Evolutionary conservation across 768 basidiomycete species (phyloP).

Genomic region (Suillus discolor): DNA sequence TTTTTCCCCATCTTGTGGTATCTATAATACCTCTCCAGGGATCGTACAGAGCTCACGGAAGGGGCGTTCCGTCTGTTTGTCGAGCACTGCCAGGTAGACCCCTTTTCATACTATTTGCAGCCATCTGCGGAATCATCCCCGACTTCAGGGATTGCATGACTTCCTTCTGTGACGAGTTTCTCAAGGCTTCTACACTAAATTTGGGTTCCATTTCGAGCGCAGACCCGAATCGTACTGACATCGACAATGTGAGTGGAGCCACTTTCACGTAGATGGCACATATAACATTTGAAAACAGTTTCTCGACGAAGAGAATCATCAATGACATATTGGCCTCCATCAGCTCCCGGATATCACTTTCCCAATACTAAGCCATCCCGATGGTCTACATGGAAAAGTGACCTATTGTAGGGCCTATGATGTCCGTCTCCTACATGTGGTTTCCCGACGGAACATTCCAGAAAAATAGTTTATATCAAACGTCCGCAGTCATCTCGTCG

Average conservation of each 20-base stretch:
- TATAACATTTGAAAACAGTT: conserved; percentile 32
- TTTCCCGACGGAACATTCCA: conserved; percentile 21
- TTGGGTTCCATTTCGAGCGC: conserved; percentile 59
- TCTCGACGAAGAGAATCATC: conserved; percentile 44
- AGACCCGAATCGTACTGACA: conserved; percentile 33
- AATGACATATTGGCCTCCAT: conserved; percentile 60
- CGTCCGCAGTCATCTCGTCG: conserved; percentile 59
- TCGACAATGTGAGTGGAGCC: conserved; percentile 48
- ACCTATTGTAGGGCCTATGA: conserved; percentile 30
- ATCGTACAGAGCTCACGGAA: conserved; percentile 58
- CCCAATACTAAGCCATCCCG: conserved; percentile 48
- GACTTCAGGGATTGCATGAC: conserved; percentile 67
- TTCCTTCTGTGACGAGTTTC: conserved; percentile 65
- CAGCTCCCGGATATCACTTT: conserved; percentile 52
- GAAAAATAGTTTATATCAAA: conserved; percentile 44
- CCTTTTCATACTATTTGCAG: background rate
- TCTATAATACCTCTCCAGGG: conserved; percentile 42
- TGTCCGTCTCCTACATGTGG: conserved; percentile 22
- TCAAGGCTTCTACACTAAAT: conserved; percentile 57
- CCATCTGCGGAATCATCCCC: conserved; percentile 1
- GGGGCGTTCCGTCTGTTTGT: conserved; percentile 64
- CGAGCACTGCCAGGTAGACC: conserved; percentile 74
- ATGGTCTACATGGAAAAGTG: conserved; percentile 39
- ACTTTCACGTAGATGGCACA: conserved; percentile 6
- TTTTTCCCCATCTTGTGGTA: background rate